phyloP scores from a whole-genome alignment of 805 yeast genomes.

The Myxozyma neotropica region DNA sequence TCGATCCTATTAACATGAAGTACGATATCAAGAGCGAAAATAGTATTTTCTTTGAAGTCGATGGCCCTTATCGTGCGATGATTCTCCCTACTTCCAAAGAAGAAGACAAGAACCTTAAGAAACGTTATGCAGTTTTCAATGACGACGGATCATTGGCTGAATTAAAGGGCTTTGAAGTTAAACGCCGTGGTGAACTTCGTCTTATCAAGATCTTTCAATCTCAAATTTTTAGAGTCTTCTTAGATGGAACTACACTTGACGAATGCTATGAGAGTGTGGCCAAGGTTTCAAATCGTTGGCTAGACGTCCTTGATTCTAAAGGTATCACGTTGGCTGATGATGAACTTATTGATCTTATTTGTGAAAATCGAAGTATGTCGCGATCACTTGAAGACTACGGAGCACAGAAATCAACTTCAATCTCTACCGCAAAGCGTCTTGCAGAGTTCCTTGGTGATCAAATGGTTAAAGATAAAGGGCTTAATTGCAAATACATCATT shows the following conservation, averaged over 20 bases:
- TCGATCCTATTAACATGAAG: constrained; percentile 65
- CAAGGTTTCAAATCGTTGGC: constrained; percentile 90
- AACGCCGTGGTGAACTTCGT: constrained; percentile 94
- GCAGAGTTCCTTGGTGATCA: constrained; percentile 95
- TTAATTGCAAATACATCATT: constrained; percentile 92
- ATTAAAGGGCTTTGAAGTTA: constrained; percentile 93
- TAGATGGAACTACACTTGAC: constrained; percentile 79
- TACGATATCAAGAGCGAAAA: constrained; percentile 85
- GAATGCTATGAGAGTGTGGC: constrained; percentile 89
- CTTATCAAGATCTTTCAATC: constrained; percentile 92
- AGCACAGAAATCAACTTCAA: constrained; percentile 88
- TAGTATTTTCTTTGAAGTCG: constrained; percentile 96
- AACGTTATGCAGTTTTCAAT: constrained; percentile 95
- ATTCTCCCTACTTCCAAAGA: constrained; percentile 94
- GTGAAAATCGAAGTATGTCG: constrained; percentile 95
- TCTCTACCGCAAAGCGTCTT: constrained; percentile 89
- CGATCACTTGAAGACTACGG: constrained; percentile 88
- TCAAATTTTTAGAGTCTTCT: constrained; percentile 86
- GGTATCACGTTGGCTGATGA: constrained; percentile 90
- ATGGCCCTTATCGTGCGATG: constrained; percentile 98
- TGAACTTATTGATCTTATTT: constrained; percentile 89
- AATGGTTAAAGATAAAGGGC: constrained; percentile 94
- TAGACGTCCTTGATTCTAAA: constrained; percentile 84
- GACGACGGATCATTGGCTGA: constrained; percentile 93
- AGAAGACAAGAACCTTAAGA: constrained; percentile 95